These are phyloP conservation scores for Colletotrichum graminicola DNA, from an alignment of 2,329 filamentous ascomycete species.

Conservation along the genomic window DNA sequence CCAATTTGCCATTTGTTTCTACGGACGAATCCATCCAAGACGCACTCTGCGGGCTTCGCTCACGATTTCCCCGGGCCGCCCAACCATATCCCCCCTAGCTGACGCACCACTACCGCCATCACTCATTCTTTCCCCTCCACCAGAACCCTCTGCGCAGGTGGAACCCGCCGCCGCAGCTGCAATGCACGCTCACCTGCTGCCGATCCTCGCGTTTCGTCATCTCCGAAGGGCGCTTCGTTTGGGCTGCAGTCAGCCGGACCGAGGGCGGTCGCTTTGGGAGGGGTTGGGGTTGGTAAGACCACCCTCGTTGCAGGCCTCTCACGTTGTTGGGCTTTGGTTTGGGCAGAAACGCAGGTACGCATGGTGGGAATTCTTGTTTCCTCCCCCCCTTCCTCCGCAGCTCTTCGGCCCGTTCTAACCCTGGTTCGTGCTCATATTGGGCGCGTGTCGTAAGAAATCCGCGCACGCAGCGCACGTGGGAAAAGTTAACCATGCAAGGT, in stretches of 20 bases:
- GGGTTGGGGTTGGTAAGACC: neutral
- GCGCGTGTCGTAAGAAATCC: neutral
- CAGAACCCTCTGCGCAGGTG: constrained; percentile 1
- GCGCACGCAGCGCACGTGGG: constrained; percentile 1
- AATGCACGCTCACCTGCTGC: constrained; percentile 1
- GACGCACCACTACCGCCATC: neutral
- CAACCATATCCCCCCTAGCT: no score
- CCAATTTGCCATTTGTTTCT: neutral
- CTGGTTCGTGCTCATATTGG: neutral
- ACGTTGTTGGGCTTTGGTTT: neutral
- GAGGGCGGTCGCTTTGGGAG: neutral
- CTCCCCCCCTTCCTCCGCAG: neutral
- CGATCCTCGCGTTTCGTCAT: neutral
- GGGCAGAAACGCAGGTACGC: constrained; percentile 21
- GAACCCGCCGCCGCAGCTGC: neutral
- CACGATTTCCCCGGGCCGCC: neutral
- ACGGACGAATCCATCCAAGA: neutral
- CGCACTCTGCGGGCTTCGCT: neutral
- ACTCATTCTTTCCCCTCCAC: no score
- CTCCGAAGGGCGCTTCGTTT: neutral
- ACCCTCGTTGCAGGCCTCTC: neutral
- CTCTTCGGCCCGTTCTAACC: neutral
- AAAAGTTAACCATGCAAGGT: constrained; percentile 3
- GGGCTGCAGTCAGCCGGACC: constrained; percentile 6
- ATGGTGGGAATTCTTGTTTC: neutral